Evolutionary conservation across 2,329 filamentous ascomycete genomes (phyloP), one percentile per base, ranked within the genome.

Genomic region (Scedosporium minutisporum): DNA sequence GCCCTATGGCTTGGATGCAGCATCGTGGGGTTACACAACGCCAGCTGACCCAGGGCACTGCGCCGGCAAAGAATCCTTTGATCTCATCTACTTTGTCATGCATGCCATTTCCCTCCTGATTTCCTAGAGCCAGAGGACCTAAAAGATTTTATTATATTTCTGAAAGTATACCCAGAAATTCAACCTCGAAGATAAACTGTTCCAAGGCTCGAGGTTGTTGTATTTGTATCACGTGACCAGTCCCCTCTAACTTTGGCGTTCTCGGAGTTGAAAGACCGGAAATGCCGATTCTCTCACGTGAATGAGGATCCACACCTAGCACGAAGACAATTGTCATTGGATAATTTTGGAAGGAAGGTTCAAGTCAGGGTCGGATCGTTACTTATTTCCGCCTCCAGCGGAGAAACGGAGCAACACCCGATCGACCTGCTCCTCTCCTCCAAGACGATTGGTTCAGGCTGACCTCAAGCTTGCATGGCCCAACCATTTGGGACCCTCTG

Each of bases 361-460:
- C 57, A 61, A 51, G 23, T 53, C 55, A 7, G 16, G 16, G 58
- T 10, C 58, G 58, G 58, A 16, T 12, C 23, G 4, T 42, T 10
- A 48, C 25, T 53, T 12, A 42, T n/a, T 55, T 64, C 63, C 60
- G 60, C 9, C 60, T 63, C 63, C 63, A 29, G 23, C 57, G 63
- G 63, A 61, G 53, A 18, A 57, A 41, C 63, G 63, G 62, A 61
- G 57, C 58, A 64, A 64, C 57, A 29, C 25, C 16, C 33, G 29
- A 46, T 27, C 14, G 33, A 38, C n/a, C 25, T 25, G 16, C 29
- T 44, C 59, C 42, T 21, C 18, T 21, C 2, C 48, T 5, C 21
- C 48, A 53, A 9, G 42, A 46, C 42, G 42, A 46, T 46, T 46
- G 42, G 42, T 46, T 46, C 42, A 14, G n/a, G 14, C 14, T 29